phyloP scores from a whole-genome alignment of 2,329 filamentous ascomycete genomes.

The Hortaea sp. region DNA sequence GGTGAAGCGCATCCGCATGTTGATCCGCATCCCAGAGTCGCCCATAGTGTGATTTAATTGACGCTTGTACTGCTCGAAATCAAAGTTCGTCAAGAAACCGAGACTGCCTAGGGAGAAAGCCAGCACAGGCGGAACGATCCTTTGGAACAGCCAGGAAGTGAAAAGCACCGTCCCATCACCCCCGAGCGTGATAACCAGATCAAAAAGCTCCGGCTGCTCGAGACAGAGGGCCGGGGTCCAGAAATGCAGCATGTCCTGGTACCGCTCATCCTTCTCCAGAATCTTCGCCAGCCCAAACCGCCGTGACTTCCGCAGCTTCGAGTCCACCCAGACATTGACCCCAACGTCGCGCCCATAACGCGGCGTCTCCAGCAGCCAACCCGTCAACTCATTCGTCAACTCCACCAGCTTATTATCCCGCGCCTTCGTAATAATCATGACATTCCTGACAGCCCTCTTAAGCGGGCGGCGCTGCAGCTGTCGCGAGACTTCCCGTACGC shows the following conservation, averaged over 20 bases:
- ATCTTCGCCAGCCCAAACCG: slow-evolving; percentile 73
- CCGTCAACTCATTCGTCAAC: slow-evolving; percentile 75
- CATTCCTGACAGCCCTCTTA: slow-evolving; percentile 78
- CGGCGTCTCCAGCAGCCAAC: slow-evolving; percentile 81
- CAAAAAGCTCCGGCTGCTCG: slow-evolving; percentile 87
- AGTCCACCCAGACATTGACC: slow-evolving; percentile 96
- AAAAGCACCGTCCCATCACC: slow-evolving; percentile 82
- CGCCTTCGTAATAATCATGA: slow-evolving; percentile 99
- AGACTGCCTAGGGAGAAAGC: slow-evolving; percentile 77
- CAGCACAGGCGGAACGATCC: slow-evolving; percentile 73
- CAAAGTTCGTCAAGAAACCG: slow-evolving; percentile 80
- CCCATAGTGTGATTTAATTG: slow-evolving; percentile 87
- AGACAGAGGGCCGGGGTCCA: slow-evolving; percentile 97
- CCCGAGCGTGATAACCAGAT: slow-evolving; percentile 80
- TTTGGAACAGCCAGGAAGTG: slow-evolving; percentile 86
- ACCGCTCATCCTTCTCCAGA: slow-evolving; percentile 62
- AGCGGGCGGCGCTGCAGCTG: slow-evolving; percentile 65
- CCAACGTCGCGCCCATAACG: slow-evolving; percentile 84
- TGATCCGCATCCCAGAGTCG: slow-evolving; percentile 90
- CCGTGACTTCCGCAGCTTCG: slow-evolving; percentile 78
- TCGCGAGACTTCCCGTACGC: slow-evolving; percentile 89
- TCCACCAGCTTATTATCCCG: slow-evolving; percentile 87
- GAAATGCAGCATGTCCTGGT: slow-evolving; percentile 77
- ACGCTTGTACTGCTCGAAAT: slow-evolving; percentile 78
- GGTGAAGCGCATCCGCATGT: slow-evolving; percentile 96